Conservation (phyloP, 148 eudicot species). For the Rhododendron williamsianum region DNA sequence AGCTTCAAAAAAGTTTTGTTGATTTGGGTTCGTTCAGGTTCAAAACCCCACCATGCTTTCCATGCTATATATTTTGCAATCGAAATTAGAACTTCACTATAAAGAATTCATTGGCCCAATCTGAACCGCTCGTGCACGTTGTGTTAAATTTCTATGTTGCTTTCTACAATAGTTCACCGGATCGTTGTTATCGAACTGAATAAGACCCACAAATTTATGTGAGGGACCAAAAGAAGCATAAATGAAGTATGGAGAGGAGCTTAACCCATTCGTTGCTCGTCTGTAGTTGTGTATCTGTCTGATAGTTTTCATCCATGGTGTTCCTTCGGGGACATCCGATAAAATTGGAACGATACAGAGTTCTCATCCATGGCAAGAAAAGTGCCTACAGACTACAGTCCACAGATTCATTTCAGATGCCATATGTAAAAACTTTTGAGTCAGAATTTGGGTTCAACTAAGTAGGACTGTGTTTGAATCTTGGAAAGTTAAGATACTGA, state of each 20-base stretch:
- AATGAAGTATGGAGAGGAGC: neutral
- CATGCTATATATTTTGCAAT: neutral
- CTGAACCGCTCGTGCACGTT: neutral
- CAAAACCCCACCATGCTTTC: neutral
- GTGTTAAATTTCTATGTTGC: neutral
- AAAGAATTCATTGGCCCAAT: neutral
- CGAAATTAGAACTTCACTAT: neutral
- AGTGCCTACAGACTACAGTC: too few relatives aligned
- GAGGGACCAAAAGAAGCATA: neutral
- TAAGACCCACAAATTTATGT: neutral
- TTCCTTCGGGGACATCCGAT: too few relatives aligned
- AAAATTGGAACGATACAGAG: too few relatives aligned
- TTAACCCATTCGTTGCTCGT: neutral
- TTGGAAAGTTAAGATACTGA: neutral
- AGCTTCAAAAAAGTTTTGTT: neutral
- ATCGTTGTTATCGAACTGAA: neutral
- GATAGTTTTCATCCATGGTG: too few relatives aligned
- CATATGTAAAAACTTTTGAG: neutral
- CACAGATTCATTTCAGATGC: neutral
- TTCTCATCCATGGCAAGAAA: too few relatives aligned
- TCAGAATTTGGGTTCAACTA: neutral
- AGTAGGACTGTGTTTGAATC: neutral
- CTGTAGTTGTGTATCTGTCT: too few relatives aligned
- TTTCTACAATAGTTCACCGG: neutral
- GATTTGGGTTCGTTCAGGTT: neutral